Evolutionary conservation across 225 moss, liverwort and hornwort species (phyloP).

Genomic region (Bryum argenteum): DNA sequence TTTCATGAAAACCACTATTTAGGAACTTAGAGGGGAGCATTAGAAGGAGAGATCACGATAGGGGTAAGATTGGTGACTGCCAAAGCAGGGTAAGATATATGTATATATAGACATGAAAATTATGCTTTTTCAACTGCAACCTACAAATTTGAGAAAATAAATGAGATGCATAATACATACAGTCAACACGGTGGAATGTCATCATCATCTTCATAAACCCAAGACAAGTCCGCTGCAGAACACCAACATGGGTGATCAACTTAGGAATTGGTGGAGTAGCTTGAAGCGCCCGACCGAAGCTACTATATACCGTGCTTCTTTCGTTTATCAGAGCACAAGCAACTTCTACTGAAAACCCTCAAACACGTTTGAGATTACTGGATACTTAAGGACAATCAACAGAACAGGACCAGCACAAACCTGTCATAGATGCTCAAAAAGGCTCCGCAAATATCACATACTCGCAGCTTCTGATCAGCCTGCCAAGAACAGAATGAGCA

Average conservation of each 20-base stretch:
- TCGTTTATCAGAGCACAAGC: conserved; percentile 22
- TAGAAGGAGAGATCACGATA: neutral
- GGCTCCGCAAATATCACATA: conserved; percentile 99
- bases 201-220: conserved; percentile 55
- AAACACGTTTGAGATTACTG: conserved; percentile 21
- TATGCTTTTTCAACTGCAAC: neutral
- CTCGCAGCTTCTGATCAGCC: conserved; percentile 98
- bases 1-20: conserved; percentile 41
- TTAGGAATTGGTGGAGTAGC: conserved; percentile 39
- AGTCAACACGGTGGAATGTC: conserved; percentile 51
- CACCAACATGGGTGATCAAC: conserved; percentile 67
- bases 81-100: no score
- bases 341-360: conserved; percentile 9
- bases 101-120: no score
- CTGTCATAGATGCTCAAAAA: conserved; percentile 99
- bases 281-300: conserved; percentile 30
- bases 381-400: conserved; percentile 28
- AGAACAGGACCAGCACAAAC: conserved; percentile 36
- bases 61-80: no score
- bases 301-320: conserved; percentile 10
- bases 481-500: conserved; percentile 40
- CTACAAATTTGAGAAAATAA: conserved; percentile 41
- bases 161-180: conserved; percentile 64
- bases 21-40: conserved; percentile 4
- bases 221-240: conserved; percentile 56